phyloP scores from a whole-genome alignment of 192 early-diverging fungal genomes.

The Coemansia sp. region DNA sequence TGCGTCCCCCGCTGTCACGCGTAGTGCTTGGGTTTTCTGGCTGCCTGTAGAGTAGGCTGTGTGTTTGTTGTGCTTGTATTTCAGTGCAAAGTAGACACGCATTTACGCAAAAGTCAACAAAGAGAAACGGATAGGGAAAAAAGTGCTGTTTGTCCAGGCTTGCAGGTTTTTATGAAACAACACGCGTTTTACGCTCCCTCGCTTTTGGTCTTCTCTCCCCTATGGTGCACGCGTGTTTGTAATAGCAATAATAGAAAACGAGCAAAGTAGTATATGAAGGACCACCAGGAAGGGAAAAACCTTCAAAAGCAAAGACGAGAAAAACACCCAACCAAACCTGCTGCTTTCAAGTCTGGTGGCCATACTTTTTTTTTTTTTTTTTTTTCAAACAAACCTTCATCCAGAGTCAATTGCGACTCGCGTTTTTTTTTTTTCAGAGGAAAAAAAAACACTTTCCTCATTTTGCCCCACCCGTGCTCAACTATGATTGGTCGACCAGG shows the following conservation, averaged over 20 bases:
- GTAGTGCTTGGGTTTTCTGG: neutral
- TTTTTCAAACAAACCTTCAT: no score
- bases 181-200: neutral
- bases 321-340: neutral
- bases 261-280: neutral
- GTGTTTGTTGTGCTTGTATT: neutral
- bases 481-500: neutral
- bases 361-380: no score
- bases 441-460: neutral
- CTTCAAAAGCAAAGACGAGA: neutral
- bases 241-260: neutral
- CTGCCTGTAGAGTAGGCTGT: neutral
- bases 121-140: neutral
- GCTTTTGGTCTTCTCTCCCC: neutral
- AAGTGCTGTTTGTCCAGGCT: no score
- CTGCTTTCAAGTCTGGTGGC: no score
- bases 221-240: neutral
- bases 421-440: neutral
- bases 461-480: neutral
- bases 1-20: neutral
- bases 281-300: neutral
- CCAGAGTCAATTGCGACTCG: no score
- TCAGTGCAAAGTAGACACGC: neutral
- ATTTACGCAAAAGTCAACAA: conserved; percentile 2
- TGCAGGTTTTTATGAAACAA: no score